Percentiles rank a stretch among this genome's conserved stretches.
phyloP scores from a whole-genome alignment of 140 eudicot genomes.

The Flaveria floridana region DNA sequence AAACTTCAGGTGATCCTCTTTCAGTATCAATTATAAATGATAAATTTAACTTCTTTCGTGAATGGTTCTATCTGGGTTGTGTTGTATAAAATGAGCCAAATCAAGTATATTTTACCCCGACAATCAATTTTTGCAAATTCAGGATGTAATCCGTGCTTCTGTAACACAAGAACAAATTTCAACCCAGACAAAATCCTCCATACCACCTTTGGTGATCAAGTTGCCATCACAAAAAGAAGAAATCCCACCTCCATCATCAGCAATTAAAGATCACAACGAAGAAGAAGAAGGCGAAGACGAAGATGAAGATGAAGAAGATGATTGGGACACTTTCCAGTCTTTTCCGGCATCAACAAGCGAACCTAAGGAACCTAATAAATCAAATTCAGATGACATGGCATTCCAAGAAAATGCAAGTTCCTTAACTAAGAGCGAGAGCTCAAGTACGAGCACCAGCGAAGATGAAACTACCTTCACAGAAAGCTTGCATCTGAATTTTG shows the following conservation, averaged over 20 bases:
- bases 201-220: conserved; percentile 64
- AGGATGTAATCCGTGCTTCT: conserved; percentile 89
- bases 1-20: conserved; percentile 71
- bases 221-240: conserved; percentile 63
- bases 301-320: conserved; percentile 78
- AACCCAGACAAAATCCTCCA: conserved; percentile 39
- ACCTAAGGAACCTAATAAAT: conserved; percentile 36
- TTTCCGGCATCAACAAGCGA: conserved; percentile 69
- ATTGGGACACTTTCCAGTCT: conserved; percentile 95
- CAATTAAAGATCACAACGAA: conserved; percentile 31
- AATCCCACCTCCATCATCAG: conserved; percentile 34
- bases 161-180: conserved; percentile 71
- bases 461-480: conserved; percentile 29
- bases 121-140: conserved; percentile 32
- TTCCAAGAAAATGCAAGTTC: conserved; percentile 20
- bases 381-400: conserved; percentile 19
- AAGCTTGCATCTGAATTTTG: conserved; percentile 17
- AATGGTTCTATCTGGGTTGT: neutral
- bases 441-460: conserved; percentile 14
- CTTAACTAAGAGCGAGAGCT: conserved; percentile 18
- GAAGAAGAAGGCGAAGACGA: conserved; percentile 52
- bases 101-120: conserved; percentile 15
- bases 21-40: neutral
- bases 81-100: neutral
- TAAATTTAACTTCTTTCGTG: neutral